phyloP scores from a whole-genome alignment of 495 filamentous ascomycete genomes.

The Lophium mytilinum region DNA sequence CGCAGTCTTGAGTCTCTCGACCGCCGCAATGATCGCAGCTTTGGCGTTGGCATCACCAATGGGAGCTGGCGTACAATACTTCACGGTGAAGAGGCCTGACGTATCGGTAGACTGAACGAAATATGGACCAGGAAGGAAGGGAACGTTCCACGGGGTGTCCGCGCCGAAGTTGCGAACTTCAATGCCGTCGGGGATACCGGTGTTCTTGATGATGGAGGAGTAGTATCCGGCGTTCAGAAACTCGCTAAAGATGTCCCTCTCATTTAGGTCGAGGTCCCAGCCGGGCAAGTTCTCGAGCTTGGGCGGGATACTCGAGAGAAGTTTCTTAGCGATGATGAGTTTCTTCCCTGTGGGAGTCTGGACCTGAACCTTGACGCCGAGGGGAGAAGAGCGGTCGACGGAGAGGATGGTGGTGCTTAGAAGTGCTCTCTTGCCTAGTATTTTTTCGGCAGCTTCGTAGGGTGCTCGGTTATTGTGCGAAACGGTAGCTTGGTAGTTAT shows the following conservation, averaged over 20 bases:
- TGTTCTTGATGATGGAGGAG: slow-evolving; percentile 35
- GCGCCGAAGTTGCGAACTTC: slow-evolving; percentile 28
- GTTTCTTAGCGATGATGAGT: slow-evolving; percentile 37
- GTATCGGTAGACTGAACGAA: slow-evolving; percentile 1
- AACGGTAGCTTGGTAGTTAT: slow-evolving; percentile 29
- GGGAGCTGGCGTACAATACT: slow-evolving; percentile 14
- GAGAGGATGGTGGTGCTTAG: slow-evolving; percentile 28
- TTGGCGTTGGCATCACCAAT: slow-evolving; percentile 13
- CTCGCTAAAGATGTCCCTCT: slow-evolving; percentile 35
- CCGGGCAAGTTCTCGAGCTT: slow-evolving; percentile 30
- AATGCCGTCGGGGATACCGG: slow-evolving; percentile 30
- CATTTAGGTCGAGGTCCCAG: slow-evolving; percentile 33
- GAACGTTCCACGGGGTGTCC: slow-evolving; percentile 23
- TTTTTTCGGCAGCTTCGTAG: slow-evolving; percentile 31
- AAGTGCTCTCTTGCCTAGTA: slow-evolving; percentile 30
- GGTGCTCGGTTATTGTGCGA: slow-evolving; percentile 35
- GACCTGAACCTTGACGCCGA: slow-evolving; percentile 27
- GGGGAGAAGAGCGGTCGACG: slow-evolving; percentile 23
- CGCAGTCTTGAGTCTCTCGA: slow-evolving; percentile 1
- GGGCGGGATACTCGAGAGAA: slow-evolving; percentile 40
- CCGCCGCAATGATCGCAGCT: slow-evolving; percentile 10
- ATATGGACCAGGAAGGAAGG: slow-evolving; percentile 16
- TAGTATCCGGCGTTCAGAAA: slow-evolving; percentile 38
- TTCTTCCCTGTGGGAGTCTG: slow-evolving; percentile 30
- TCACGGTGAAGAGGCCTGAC: slow-evolving; percentile 4